These are phyloP conservation scores for Xylaria sp. DNA, from an alignment of 2,329 filamentous ascomycete species.

Conservation along the genomic window DNA sequence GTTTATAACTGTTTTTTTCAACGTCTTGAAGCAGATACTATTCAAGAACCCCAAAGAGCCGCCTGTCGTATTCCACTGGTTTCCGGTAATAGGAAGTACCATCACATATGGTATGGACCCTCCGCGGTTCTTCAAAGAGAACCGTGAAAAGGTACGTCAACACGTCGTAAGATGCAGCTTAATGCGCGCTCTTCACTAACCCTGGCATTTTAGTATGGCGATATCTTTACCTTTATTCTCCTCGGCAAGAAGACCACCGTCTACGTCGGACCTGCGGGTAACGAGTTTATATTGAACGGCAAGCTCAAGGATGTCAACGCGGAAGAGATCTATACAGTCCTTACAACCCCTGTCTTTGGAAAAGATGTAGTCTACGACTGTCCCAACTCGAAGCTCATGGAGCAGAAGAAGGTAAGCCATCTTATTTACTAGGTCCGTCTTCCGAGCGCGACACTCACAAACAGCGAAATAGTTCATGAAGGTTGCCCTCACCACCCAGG, in stretches of 20 bases:
- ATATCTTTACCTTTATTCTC: constrained; percentile 89
- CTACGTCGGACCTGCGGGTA: constrained; percentile 82
- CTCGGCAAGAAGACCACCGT: constrained; percentile 92
- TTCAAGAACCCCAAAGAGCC: constrained; percentile 85
- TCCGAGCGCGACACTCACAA: constrained; percentile 16
- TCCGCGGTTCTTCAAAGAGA: constrained; percentile 83
- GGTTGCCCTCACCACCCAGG: constrained; percentile 78
- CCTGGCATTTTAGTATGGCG: constrained; percentile 73
- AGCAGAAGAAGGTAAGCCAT: constrained; percentile 84
- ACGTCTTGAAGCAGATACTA: constrained; percentile 82
- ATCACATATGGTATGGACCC: constrained; percentile 96
- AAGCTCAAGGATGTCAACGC: constrained; percentile 91
- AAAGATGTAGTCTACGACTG: constrained; percentile 91
- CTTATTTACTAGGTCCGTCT: background rate
- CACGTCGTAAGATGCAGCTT: background rate
- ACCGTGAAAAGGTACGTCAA: constrained; percentile 75
- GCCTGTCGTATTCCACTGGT: constrained; percentile 82
- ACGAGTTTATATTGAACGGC: constrained; percentile 92
- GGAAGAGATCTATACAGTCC: constrained; percentile 87
- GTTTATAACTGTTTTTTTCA: constrained; percentile 73
- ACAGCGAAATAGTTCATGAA: constrained; percentile 74
- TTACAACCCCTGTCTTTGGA: constrained; percentile 80
- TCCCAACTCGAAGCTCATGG: constrained; percentile 91
- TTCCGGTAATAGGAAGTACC: constrained; percentile 89
- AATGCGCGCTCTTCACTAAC: constrained; percentile 34